Evolutionary conservation across 805 yeast genomes (phyloP).

Genomic region (Kockiozyma suomiensis): DNA sequence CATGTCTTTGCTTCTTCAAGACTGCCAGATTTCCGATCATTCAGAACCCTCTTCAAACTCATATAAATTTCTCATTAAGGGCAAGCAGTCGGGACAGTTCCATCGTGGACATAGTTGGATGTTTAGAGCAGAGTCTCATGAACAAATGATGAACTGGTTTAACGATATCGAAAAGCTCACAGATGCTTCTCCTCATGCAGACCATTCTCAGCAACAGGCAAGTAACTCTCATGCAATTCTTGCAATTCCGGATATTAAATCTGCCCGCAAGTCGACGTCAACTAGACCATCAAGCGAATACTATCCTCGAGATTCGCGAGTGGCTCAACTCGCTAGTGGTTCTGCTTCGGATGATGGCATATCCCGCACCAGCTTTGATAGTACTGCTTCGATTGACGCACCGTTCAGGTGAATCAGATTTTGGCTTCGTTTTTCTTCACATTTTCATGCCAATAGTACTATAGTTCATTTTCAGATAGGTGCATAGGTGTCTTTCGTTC

Average conservation of each 20-base stretch:
- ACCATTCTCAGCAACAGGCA: not conserved
- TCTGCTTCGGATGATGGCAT: not conserved
- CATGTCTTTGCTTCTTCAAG: constrained; percentile 77
- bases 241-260: not conserved
- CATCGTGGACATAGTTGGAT: constrained; percentile 90
- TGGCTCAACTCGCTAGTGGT: not conserved
- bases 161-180: constrained; percentile 59
- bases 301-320: constrained; percentile 1
- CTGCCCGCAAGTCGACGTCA: constrained; percentile 5
- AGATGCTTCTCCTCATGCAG: not conserved
- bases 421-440: not conserved
- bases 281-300: constrained; percentile 18
- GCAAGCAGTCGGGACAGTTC: constrained; percentile 73
- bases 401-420: not conserved
- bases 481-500: not conserved
- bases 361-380: not conserved
- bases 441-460: not conserved
- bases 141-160: constrained; percentile 81
- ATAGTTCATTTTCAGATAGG: not conserved
- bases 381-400: constrained; percentile 2
- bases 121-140: constrained; percentile 85
- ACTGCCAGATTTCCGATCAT: constrained; percentile 78
- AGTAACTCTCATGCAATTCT: not conserved
- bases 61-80: constrained; percentile 73
- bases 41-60: constrained; percentile 33